Evolutionary conservation across 164 flowering plant genomes (phyloP), one percentile per base, ranked within the genome.

Genomic region (Tetrastigma voinierianum): DNA sequence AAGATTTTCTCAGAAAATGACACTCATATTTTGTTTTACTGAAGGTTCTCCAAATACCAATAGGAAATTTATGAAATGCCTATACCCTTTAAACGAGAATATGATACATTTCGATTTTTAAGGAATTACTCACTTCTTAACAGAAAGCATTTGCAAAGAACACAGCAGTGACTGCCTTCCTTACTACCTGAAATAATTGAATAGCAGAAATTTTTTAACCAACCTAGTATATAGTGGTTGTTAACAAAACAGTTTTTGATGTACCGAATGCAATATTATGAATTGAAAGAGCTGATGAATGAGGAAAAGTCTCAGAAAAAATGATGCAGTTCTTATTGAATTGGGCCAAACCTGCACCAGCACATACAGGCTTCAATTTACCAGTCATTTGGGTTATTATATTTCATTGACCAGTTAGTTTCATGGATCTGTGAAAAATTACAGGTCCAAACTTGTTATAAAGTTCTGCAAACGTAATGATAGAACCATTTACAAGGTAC

Each of bases 141-240:
- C 77, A 89, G 67, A 96, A 89, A n/a, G 97, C 98, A 83, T 96
- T 87, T 54, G 99, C 88, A 66, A 93, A 93, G 83, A 88, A 93
- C n/a, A 98, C 99, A 68, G 97, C 83, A 67, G 90, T 83, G 19
- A 96, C 77, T 67, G 98, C 98, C 82, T 90, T 93, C 68, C 93
- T 76, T 21, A 96, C 76, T 10, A 73, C 84, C 98, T 94, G 88
- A 65, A 80, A 59, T 25, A 46, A 53, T 51, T 6, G 68, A 20
- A 67, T 43, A 12, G 19, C 15, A 60, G 18, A 18, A 32, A 46
- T n/a, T 13, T 17, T 40, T 59, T 49, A 61, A 48, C 45, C 14
- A 51, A 4, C 49, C 40, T 7, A 32, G 40, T 32, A 32, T 7
- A 32, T 7, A 25, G 40, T 32, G 40, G 6, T n/a, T n/a, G n/a